Conservation (phyloP, 352 stramenopile species). For the Phytophthora cactorum region DNA sequence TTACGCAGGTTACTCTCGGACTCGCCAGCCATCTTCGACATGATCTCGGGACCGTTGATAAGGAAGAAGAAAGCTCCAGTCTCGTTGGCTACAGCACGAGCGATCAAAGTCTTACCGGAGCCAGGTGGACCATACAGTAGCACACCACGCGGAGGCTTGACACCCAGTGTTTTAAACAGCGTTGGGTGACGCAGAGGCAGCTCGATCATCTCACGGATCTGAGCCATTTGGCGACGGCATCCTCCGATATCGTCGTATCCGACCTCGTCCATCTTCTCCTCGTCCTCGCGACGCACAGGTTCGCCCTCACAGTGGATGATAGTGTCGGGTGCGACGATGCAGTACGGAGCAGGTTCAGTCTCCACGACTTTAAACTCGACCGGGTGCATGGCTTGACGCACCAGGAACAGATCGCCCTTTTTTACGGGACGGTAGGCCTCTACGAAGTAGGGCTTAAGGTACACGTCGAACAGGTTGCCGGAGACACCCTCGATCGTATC, state of each 20-base stretch:
- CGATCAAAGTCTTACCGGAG: constrained; percentile 99
- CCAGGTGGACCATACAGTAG: constrained; percentile 99
- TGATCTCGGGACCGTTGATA: constrained; percentile 99
- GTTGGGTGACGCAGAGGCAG: constrained; percentile 97
- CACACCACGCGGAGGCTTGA: constrained; percentile 99
- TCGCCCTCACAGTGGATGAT: constrained; percentile 99
- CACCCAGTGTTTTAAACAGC: constrained; percentile 99
- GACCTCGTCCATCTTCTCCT: constrained; percentile 99
- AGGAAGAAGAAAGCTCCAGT: constrained; percentile 99
- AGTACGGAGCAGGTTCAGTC: constrained; percentile 97
- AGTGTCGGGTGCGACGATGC: constrained; percentile 99
- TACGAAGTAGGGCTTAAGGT: constrained; percentile 99
- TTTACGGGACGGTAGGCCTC: constrained; percentile 99
- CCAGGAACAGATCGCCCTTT: constrained; percentile 99
- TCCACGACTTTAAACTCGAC: constrained; percentile 99
- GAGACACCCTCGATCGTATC: constrained; percentile 99
- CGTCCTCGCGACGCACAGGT: constrained; percentile 98
- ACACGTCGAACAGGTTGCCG: constrained; percentile 99
- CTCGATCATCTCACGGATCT: constrained; percentile 99
- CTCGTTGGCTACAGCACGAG: constrained; percentile 98
- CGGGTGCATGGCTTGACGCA: constrained; percentile 98
- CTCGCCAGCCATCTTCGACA: constrained; percentile 98
- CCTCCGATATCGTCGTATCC: constrained; percentile 99
- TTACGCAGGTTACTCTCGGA: constrained; percentile 95
- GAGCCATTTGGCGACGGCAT: constrained; percentile 98